Percentiles rank a stretch among this genome's conserved stretches.
Evolutionary conservation across 192 early-diverging fungal genomes (phyloP).

Genomic region (Glomus cerebriforme): DNA sequence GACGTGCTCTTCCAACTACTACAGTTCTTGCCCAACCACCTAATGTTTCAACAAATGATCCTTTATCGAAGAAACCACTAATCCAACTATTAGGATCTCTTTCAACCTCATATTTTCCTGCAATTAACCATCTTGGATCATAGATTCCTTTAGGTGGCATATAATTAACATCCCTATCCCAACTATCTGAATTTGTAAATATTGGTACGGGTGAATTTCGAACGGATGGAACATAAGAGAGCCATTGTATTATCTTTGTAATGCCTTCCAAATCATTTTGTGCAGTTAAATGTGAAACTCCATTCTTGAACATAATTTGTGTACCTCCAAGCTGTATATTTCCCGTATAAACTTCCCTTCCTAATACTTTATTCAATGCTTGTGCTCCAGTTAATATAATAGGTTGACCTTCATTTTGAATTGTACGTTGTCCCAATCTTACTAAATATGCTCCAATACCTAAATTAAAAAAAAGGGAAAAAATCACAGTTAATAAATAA

Average conservation of each 20-base stretch:
- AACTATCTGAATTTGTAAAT: conserved; percentile 64
- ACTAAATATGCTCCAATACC: conserved; percentile 97
- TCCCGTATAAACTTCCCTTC: conserved; percentile 96
- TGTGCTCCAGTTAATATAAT: conserved; percentile 98
- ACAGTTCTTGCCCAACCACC: conserved; percentile 97
- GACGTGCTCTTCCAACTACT: conserved; percentile 85
- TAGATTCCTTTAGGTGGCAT: conserved; percentile 82
- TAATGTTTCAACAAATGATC: conserved; percentile 95
- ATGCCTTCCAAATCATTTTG: conserved; percentile 95
- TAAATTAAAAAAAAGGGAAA: conserved; percentile 20
- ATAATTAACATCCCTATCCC: conserved; percentile 83
- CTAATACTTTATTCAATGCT: conserved; percentile 97
- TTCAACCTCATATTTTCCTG: conserved; percentile 68
- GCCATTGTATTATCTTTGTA: conserved; percentile 90
- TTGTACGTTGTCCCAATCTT: conserved; percentile 93
- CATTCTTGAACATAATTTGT: conserved; percentile 99
- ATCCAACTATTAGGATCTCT: conserved; percentile 65
- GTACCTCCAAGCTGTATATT: conserved; percentile 98
- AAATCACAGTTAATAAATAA: not conserved
- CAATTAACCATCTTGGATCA: conserved; percentile 89
- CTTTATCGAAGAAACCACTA: conserved; percentile 95
- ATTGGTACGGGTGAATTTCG: conserved; percentile 71
- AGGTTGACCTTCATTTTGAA: conserved; percentile 98
- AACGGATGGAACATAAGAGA: conserved; percentile 83
- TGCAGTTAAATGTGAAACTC: conserved; percentile 95